phyloP scores from a whole-genome alignment of 2,329 filamentous ascomycete genomes.

The Fusarium sublunatum region DNA sequence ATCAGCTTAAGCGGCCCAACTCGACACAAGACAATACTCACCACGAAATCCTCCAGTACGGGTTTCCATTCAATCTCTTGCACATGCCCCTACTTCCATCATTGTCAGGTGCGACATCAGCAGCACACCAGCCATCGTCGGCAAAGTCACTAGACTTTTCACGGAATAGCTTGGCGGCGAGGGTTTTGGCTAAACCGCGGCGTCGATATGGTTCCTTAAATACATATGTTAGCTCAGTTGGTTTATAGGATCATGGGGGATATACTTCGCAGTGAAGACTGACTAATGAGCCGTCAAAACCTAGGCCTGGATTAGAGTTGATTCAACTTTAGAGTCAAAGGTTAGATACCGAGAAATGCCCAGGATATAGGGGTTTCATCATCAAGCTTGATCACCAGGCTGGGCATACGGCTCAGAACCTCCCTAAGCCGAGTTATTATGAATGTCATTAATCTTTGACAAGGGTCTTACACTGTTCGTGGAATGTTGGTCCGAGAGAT shows the following conservation, averaged over 20 bases:
- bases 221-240: background rate
- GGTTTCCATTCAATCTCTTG: slow-evolving; percentile 67
- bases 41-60: slow-evolving; percentile 70
- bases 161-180: slow-evolving; percentile 68
- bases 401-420: slow-evolving; percentile 59
- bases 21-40: slow-evolving; percentile 48
- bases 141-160: slow-evolving; percentile 60
- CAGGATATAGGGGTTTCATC: slow-evolving; percentile 69
- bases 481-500: slow-evolving; percentile 66
- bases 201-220: slow-evolving; percentile 66
- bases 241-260: background rate
- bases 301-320: slow-evolving; percentile 44
- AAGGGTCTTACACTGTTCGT: slow-evolving; percentile 57
- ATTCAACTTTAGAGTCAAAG: background rate
- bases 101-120: slow-evolving; percentile 73
- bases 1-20: background rate
- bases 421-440: slow-evolving; percentile 46
- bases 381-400: slow-evolving; percentile 57
- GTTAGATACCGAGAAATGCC: slow-evolving; percentile 64
- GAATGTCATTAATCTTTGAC: background rate
- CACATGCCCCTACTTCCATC: slow-evolving; percentile 70
- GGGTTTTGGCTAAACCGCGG: slow-evolving; percentile 70
- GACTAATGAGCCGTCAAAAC: slow-evolving; percentile 70
- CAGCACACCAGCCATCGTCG: slow-evolving; percentile 65
- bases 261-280: slow-evolving; percentile 69